Evolutionary conservation across 148 eudicot genomes (phyloP).

Genomic region (Rhododendron williamsianum): DNA sequence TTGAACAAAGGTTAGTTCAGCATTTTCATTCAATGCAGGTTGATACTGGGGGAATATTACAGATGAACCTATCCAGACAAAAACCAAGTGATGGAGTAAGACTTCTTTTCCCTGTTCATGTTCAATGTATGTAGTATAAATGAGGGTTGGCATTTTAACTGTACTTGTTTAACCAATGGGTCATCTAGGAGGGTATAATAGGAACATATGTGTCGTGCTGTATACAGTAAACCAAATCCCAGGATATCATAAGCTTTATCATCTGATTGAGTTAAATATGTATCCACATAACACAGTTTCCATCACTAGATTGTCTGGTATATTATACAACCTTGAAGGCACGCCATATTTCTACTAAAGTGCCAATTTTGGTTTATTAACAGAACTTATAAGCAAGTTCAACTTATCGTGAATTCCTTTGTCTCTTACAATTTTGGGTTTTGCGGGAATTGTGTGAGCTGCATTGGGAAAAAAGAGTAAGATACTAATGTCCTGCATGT

Average conservation of each 20-base stretch:
- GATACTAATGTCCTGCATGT: not conserved
- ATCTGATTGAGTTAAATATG: not conserved
- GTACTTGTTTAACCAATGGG: not conserved
- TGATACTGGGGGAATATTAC: not conserved
- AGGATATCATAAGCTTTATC: not conserved
- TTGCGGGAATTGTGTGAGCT: not conserved
- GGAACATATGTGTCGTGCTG: not conserved
- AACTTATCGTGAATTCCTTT: not conserved
- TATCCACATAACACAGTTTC: not conserved
- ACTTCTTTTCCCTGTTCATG: not conserved
- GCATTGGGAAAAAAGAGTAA: not conserved
- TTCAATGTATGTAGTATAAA: not conserved
- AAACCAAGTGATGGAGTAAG: not conserved
- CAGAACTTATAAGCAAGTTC: not conserved
- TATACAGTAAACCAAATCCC: not conserved
- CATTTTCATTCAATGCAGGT: not conserved
- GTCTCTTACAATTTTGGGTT: not conserved
- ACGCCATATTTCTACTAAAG: not conserved
- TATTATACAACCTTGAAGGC: not conserved
- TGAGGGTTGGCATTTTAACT: not conserved
- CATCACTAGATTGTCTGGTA: not conserved
- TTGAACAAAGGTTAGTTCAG: not conserved
- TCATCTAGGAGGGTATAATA: not conserved
- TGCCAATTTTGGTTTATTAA: not conserved
- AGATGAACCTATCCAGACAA: not conserved